These are phyloP conservation scores for Talaromyces borbonicus DNA, from an alignment of 495 filamentous ascomycete species.

Conservation along the genomic window DNA sequence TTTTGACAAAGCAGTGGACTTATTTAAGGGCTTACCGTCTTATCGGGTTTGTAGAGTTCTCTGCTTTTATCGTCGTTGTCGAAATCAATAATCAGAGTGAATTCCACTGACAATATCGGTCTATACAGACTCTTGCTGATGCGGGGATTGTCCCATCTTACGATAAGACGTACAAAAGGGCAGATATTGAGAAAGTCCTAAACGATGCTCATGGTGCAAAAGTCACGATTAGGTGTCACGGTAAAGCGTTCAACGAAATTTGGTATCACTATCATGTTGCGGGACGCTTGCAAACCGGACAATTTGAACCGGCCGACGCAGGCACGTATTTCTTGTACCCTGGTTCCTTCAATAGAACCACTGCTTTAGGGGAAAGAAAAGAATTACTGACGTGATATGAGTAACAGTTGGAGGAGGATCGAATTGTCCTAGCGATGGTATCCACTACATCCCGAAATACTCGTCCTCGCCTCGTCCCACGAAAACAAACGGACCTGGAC, in stretches of 20 bases:
- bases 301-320: conserved; percentile 56
- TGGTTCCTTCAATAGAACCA: too few relatives aligned
- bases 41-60: conserved; percentile 24
- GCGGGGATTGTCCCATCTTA: conserved; percentile 40
- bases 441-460: conserved; percentile 60
- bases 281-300: conserved; percentile 64
- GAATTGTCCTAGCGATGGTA: conserved; percentile 49
- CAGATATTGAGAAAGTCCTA: conserved; percentile 56
- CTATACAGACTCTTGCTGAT: conserved; percentile 28
- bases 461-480: conserved; percentile 17
- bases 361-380: background rate
- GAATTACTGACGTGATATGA: background rate
- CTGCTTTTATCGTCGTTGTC: background rate
- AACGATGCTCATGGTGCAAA: conserved; percentile 49
- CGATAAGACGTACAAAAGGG: conserved; percentile 45
- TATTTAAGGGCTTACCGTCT: conserved; percentile 37
- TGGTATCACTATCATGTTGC: conserved; percentile 81
- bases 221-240: conserved; percentile 59
- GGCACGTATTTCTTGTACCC: conserved; percentile 33
- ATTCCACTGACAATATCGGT: background rate
- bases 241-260: conserved; percentile 57
- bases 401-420: conserved; percentile 49
- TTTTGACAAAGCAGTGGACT: conserved; percentile 46
- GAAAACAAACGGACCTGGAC: conserved; percentile 11
- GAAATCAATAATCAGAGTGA: background rate